Evolutionary conservation across 345 rosid genomes (phyloP), one percentile per base, ranked within the genome.

Genomic region (Acer yangbiense): DNA sequence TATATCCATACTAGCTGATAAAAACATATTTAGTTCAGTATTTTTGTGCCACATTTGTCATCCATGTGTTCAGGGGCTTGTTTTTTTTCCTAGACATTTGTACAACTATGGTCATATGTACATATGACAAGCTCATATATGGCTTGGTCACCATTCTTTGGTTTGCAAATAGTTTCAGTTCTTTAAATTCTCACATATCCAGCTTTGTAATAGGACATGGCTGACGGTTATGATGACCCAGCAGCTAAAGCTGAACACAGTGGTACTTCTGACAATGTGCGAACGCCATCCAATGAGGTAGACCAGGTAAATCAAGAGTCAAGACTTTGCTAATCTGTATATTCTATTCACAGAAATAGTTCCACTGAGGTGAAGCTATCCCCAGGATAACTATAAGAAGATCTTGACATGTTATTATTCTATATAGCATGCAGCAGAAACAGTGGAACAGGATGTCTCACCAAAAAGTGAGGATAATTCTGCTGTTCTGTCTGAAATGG

Each of bases 351-450:
- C 23, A 27, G 12, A 74, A 2, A 11, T 58, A 63, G 71, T 62
- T 55, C 25, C 48, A n/a, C 23, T n/a, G 46, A 4, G 60, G 54
- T 52, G 50, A 48, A 71, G 54, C 65, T 72, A 9, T 58, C 54
- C 54, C 9, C 25, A 10, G 21, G 65, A 77, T 44, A 43, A 18
- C 27, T 71, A 32, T 35, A 35, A 65, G 61, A 35, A 65, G 61
- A 65, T 50, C 57, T n/a, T 80, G 76, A 73, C 63, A 5, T 44
- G 4, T 41, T 74, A 57, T 64, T 50, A 67, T 66, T 71, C 80
- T 62, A 66, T 84, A 68, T 81, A 89, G 95, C 82, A 83, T 76
- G 83, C 66, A 52, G 82, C 46, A 32, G 85, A 82, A 58, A 81
- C 57, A 4, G 82, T 81, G 41, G 83, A 81, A 32, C 80, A 84